Conservation (phyloP, 139 green algal genomes). For the Auxenochlorella pyrenoidosa region DNA sequence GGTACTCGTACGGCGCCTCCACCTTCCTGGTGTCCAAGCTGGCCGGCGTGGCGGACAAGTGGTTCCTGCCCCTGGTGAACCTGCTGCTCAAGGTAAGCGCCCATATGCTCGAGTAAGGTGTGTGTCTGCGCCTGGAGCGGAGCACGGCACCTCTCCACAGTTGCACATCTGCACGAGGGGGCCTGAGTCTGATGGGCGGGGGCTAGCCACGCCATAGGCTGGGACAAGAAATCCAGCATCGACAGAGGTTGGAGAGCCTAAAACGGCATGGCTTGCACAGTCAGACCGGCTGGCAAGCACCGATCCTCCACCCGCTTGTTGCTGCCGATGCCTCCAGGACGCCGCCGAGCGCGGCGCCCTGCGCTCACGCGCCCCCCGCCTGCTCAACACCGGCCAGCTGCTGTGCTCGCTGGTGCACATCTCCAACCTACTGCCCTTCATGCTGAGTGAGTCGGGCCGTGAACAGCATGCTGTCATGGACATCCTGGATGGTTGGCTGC, state of each 20-base stretch:
- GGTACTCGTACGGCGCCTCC: conserved; percentile 21
- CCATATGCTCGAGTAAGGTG: no score
- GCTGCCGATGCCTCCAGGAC: not conserved
- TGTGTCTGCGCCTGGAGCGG: not conserved
- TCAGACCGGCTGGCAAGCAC: no score
- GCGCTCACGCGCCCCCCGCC: not conserved
- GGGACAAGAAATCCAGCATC: no score
- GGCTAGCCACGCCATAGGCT: no score
- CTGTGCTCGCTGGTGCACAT: not conserved
- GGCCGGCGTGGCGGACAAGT: conserved; percentile 3
- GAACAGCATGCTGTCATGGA: no score
- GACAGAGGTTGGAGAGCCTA: no score
- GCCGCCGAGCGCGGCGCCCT: not conserved
- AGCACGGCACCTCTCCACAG: no score
- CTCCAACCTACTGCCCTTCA: not conserved
- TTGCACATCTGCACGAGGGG: no score
- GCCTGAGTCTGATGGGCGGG: no score
- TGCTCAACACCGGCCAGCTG: conserved; percentile 3
- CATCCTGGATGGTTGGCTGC: no score
- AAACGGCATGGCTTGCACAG: no score
- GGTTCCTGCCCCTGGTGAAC: not conserved
- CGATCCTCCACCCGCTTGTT: no score
- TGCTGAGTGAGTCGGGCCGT: not conserved
- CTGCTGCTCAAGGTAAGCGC: conserved; percentile 17
- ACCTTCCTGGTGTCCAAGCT: conserved; percentile 28